Base-by-base conservation (phyloP, 306 rosid genomes). In the Cercis canadensis region DNA sequence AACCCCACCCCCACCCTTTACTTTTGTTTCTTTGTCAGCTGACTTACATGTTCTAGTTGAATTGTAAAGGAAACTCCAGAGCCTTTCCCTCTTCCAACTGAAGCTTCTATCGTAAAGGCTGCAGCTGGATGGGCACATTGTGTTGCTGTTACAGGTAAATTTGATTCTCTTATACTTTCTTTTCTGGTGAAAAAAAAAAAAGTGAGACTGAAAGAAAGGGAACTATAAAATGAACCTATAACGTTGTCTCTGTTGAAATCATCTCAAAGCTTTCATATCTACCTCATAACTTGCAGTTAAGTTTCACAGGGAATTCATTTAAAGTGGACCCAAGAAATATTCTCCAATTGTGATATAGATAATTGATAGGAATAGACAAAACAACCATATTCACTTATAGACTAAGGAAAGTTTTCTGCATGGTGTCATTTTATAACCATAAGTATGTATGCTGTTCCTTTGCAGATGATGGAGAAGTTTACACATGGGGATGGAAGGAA, bases 401-500 rank as follows among this genome's bases (percentile, higher is more conserved):
- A 45, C 14, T 33, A 32, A 62, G 76, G n/a, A 7, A 9, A 44
- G 18, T 55, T 19, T 58, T n/a, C 31, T 24, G 8, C 11, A 0
- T 13, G 16, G 72, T 72, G 52, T 57, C 69, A 18, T 24, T 24
- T 24, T 24, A 24, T 24, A 80, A 65, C 24, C 12, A 16, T 7
- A 32, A 55, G 57, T 51, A 55, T 19, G 45, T n/a, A 54, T 50
- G 40, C 5, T 82, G 65, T 62, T 61, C 46, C 37, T 11, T 43
- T 75, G 73, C 90, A 92, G 98, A 82, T 15, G 64, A 62, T 32
- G 96, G 92, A 80, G 90, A 86, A 76, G 93, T 92, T 64, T 92
- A 87, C 77, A 88, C 98, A 5, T 92, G 98, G 98, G 98, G 98
- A 62, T 92, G 98, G 98, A 92, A 86, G 80, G 98, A 92, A 84